Evolutionary conservation across 75 land plant species (phyloP).

Genomic region (Pinus taeda): DNA sequence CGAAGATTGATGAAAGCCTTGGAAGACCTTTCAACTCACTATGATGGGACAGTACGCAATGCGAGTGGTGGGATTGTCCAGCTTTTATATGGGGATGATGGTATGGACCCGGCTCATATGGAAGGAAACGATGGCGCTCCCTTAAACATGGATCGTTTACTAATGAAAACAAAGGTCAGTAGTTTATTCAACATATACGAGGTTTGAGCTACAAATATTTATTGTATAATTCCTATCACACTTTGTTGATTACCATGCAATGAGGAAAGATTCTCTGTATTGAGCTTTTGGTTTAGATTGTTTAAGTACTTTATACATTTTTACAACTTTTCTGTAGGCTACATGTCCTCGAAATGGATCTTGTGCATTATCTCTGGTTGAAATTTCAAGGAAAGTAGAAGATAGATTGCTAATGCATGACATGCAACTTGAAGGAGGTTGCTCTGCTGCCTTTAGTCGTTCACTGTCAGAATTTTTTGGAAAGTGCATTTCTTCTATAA

Average conservation of each 20-base stretch:
- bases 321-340: constrained; percentile 39
- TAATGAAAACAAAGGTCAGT: constrained; percentile 54
- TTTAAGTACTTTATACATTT: no score
- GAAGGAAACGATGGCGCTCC: constrained; percentile 80
- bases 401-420: constrained; percentile 44
- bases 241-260: no score
- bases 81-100: constrained; percentile 93
- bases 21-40: constrained; percentile 83
- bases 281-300: no score
- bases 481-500: constrained; percentile 14
- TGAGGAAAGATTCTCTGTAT: no score
- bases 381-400: constrained; percentile 25
- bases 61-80: constrained; percentile 84
- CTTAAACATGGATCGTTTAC: constrained; percentile 65
- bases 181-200: no score
- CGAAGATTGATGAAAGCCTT: constrained; percentile 92
- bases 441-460: constrained; percentile 52
- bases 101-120: constrained; percentile 96
- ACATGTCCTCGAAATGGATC: constrained; percentile 57
- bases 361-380: constrained; percentile 37
- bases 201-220: no score
- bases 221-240: no score
- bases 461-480: constrained; percentile 32
- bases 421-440: constrained; percentile 36
- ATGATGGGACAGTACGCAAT: constrained; percentile 89